phyloP scores from a whole-genome alignment of 176 grass and related monocot genomes.

The Oryza longistaminata region DNA sequence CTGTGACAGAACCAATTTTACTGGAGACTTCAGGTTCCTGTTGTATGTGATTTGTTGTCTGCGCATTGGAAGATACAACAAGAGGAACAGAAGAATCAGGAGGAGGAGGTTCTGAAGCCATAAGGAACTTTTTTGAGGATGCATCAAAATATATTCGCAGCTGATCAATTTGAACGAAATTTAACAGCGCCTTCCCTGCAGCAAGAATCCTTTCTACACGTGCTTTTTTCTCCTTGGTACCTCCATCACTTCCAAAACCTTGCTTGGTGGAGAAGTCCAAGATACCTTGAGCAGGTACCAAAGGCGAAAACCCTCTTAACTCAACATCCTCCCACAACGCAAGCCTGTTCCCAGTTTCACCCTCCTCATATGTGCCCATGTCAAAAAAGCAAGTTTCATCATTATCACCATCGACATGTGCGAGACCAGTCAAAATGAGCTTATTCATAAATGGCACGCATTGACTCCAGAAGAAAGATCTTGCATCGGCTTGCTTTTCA shows the following conservation, averaged over 20 bases:
- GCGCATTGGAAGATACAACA: not conserved
- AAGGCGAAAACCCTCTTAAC: conserved; percentile 77
- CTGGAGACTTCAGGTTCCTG: conserved; percentile 25
- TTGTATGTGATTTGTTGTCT: conserved; percentile 4
- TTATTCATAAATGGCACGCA: conserved; percentile 70
- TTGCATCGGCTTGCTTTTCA: conserved; percentile 66
- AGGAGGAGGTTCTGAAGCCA: conserved; percentile 50
- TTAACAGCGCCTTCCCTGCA: conserved; percentile 56
- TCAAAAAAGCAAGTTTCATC: conserved; percentile 78
- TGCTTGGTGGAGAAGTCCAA: conserved; percentile 82
- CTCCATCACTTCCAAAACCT: conserved; percentile 48
- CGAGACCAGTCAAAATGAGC: conserved; percentile 58
- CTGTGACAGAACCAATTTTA: conserved; percentile 14
- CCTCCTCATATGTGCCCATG: conserved; percentile 76
- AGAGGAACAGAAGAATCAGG: conserved; percentile 4
- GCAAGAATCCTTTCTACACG: conserved; percentile 74
- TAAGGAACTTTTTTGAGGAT: conserved; percentile 57
- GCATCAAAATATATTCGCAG: conserved; percentile 72
- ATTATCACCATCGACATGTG: conserved; percentile 50
- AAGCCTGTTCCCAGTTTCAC: conserved; percentile 72
- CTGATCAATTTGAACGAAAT: conserved; percentile 59
- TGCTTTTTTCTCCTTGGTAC: conserved; percentile 56
- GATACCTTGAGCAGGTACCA: conserved; percentile 71
- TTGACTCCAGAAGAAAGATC: conserved; percentile 81
- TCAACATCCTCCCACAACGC: conserved; percentile 83